Evolutionary conservation across 1,284 basidiomycete genomes (phyloP).

Genomic region (Amylostereum areolatum): DNA sequence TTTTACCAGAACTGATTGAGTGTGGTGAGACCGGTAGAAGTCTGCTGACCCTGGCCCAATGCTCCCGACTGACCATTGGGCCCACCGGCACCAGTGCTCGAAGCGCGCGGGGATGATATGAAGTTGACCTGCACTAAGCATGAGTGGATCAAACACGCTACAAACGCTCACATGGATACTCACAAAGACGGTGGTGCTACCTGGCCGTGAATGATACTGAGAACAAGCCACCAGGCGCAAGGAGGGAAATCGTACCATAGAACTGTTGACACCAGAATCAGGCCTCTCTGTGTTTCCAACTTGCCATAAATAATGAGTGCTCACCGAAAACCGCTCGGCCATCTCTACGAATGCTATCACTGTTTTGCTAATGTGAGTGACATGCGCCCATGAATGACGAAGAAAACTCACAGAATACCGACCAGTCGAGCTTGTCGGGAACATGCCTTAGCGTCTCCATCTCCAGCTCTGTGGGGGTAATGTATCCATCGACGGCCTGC

Average conservation of each 20-base stretch:
- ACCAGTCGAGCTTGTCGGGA: conserved; percentile 59
- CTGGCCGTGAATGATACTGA: conserved; percentile 18
- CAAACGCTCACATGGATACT: conserved; percentile 19
- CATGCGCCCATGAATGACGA: conserved; percentile 8
- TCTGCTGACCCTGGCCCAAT: conserved; percentile 56
- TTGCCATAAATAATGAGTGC: too few relatives aligned
- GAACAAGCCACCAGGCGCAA: neutral
- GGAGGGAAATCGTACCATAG: conserved; percentile 25
- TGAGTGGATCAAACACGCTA: neutral
- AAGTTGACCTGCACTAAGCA: conserved; percentile 62
- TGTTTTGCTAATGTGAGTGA: conserved; percentile 20
- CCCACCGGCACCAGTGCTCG: conserved; percentile 61
- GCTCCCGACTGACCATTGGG: conserved; percentile 60
- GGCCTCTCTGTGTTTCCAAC: too few relatives aligned
- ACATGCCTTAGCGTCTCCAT: conserved; percentile 53
- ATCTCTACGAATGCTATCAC: conserved; percentile 69
- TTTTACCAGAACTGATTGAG: conserved; percentile 57
- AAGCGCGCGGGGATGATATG: conserved; percentile 70
- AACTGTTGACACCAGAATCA: conserved; percentile 21
- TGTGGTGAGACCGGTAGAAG: conserved; percentile 64
- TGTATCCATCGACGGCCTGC: conserved; percentile 54
- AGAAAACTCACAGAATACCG: conserved; percentile 48
- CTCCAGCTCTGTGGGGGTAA: conserved; percentile 70
- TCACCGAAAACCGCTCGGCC: conserved; percentile 71
- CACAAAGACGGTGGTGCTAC: conserved; percentile 62